Conservation (phyloP, 2,329 filamentous ascomycete species). For the Lecanoromycetidae sp. region DNA sequence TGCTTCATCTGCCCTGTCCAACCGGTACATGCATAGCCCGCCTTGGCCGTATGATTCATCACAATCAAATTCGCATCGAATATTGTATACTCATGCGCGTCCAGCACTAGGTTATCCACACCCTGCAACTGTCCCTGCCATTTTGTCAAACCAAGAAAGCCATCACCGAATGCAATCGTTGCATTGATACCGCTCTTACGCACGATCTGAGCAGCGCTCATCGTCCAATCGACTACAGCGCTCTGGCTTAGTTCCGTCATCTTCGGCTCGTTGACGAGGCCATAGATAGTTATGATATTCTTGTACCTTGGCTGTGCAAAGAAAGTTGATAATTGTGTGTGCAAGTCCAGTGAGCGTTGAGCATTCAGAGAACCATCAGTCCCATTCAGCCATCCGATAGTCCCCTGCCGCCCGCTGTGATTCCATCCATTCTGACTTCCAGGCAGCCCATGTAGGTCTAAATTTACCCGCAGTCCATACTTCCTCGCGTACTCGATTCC, state of each 20-base stretch:
- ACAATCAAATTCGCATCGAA: slow-evolving; percentile 85
- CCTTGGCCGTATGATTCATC: slow-evolving; percentile 68
- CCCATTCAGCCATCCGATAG: slow-evolving; percentile 84
- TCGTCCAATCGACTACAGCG: slow-evolving; percentile 69
- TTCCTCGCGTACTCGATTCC: slow-evolving; percentile 89
- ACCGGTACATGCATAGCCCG: slow-evolving; percentile 73
- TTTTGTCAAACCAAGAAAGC: slow-evolving; percentile 79
- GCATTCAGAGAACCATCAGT: slow-evolving; percentile 66
- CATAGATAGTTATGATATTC: slow-evolving; percentile 86
- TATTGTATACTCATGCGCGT: slow-evolving; percentile 97
- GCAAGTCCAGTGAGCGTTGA: slow-evolving; percentile 72
- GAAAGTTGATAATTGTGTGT: slow-evolving; percentile 77
- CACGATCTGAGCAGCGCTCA: slow-evolving; percentile 57
- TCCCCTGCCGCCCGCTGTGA: slow-evolving; percentile 73
- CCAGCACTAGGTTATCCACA: slow-evolving; percentile 66
- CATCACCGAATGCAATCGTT: slow-evolving; percentile 79
- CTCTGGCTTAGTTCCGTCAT: slow-evolving; percentile 55
- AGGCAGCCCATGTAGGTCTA: slow-evolving; percentile 83
- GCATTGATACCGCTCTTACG: slow-evolving; percentile 62
- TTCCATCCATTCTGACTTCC: slow-evolving; percentile 98
- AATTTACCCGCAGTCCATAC: slow-evolving; percentile 80
- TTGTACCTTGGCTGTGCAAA: slow-evolving; percentile 88
- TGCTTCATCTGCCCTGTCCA: slow-evolving; percentile 70
- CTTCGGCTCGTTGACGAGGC: slow-evolving; percentile 83
- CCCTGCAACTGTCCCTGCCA: slow-evolving; percentile 76